These are phyloP conservation scores for Klebsormidium nitens DNA, from an alignment of 139 green algal species.

Conservation along the genomic window DNA sequence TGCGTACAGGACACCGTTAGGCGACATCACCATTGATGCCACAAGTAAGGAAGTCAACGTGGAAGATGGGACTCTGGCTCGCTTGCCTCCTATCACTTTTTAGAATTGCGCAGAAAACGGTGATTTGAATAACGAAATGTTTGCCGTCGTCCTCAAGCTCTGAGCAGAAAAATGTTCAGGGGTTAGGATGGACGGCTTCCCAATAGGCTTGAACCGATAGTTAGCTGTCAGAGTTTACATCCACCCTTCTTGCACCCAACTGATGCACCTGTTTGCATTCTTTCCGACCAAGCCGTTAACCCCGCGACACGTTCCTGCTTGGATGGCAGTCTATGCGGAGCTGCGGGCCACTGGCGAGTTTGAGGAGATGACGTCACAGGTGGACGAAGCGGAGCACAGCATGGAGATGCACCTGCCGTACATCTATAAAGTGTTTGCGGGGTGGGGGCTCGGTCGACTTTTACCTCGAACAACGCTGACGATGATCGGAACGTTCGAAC, in stretches of 20 bases:
- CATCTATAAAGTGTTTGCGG: constrained; percentile 52
- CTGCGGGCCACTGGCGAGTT: constrained; percentile 73
- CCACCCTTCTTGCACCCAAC: neutral
- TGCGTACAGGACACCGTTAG: constrained; percentile 78
- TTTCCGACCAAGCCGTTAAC: no score
- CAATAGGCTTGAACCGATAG: neutral
- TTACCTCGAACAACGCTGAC: no score
- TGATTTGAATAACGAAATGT: neutral
- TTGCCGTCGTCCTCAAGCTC: neutral
- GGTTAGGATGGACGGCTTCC: neutral
- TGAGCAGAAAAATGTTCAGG: neutral
- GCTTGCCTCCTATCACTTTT: neutral
- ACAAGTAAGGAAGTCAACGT: no score
- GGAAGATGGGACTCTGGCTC: neutral
- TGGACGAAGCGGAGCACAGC: constrained; percentile 92
- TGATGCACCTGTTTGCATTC: neutral
- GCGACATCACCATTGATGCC: constrained; percentile 64
- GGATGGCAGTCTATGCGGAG: constrained; percentile 60
- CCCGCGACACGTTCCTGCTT: no score
- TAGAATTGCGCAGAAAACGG: neutral
- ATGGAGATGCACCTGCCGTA: constrained; percentile 94
- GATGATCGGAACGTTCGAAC: no score
- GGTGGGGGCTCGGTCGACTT: constrained; percentile 16
- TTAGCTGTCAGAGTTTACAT: neutral
- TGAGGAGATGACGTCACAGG: constrained; percentile 58